These are phyloP conservation scores for Penicillium antarcticum DNA, from an alignment of 495 filamentous ascomycete genomes.

Conservation along the genomic window DNA sequence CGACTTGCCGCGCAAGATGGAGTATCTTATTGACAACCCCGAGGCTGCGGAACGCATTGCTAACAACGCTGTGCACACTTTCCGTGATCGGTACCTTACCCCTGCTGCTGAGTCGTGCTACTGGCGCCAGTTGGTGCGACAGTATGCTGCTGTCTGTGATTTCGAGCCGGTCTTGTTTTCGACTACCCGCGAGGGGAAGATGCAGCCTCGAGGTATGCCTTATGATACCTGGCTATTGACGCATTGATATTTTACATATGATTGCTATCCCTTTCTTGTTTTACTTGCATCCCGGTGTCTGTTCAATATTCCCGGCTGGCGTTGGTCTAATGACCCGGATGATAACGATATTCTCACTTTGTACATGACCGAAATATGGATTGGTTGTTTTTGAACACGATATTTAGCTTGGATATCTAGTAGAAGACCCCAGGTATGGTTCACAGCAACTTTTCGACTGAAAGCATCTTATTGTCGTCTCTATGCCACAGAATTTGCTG, in stretches of 20 bases:
- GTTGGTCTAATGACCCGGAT: neutral
- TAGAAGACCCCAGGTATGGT: no score
- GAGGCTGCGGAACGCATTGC: slow-evolving; percentile 52
- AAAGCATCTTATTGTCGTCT: neutral
- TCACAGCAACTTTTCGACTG: neutral
- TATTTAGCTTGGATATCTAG: no score
- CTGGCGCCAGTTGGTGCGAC: slow-evolving; percentile 52
- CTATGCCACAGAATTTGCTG: neutral
- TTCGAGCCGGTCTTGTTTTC: slow-evolving; percentile 40
- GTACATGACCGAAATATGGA: neutral
- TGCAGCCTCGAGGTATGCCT: slow-evolving; percentile 26
- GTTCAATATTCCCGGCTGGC: neutral
- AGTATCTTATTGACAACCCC: slow-evolving; percentile 47
- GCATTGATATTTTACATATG: slow-evolving; percentile 12
- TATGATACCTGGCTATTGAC: slow-evolving; percentile 42
- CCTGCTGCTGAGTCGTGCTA: slow-evolving; percentile 60
- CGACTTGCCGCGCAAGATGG: slow-evolving; percentile 51
- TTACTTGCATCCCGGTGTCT: neutral
- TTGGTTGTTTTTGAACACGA: neutral
- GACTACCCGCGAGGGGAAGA: slow-evolving; percentile 22
- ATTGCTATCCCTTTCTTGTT: neutral
- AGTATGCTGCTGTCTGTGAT: slow-evolving; percentile 42
- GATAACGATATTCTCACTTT: neutral
- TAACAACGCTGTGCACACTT: slow-evolving; percentile 49
- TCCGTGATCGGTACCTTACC: slow-evolving; percentile 58